These are phyloP conservation scores for Picochlorum sp. DNA, from an alignment of 139 green algal species.

Conservation along the genomic window DNA sequence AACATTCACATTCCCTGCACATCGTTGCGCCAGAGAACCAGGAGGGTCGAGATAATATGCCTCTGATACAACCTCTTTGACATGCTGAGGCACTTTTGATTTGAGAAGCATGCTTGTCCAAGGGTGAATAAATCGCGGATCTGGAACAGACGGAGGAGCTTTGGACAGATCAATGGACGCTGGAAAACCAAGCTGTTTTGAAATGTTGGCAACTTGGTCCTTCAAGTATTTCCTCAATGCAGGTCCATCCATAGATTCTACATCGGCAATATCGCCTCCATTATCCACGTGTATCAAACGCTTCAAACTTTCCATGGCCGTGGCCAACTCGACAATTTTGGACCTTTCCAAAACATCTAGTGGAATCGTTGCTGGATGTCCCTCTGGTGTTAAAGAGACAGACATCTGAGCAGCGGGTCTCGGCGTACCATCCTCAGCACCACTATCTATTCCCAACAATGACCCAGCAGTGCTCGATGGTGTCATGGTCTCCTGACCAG, in stretches of 20 bases:
- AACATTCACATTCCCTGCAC: constrained; percentile 1
- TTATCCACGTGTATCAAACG: no score
- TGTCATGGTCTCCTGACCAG: no score
- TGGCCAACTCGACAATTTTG: neutral
- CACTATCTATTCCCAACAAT: no score
- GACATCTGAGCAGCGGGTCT: neutral
- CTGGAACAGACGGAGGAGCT: no score
- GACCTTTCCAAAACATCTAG: neutral
- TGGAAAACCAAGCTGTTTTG: no score
- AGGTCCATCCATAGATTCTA: no score
- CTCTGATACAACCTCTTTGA: constrained; percentile 5
- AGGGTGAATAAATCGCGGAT: constrained; percentile 34
- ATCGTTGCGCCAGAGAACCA: neutral
- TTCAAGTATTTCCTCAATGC: no score
- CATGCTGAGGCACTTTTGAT: constrained; percentile 19
- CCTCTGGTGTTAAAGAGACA: neutral
- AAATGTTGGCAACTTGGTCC: no score
- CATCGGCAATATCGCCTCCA: no score
- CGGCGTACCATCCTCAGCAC: no score
- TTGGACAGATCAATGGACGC: no score
- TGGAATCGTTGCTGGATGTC: neutral
- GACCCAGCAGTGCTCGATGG: no score
- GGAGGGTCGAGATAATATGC: neutral
- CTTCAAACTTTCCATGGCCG: neutral
- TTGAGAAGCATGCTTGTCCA: constrained; percentile 47